Conservation (phyloP, 2,329 filamentous ascomycete genomes). For the Microascus cirrosus region DNA sequence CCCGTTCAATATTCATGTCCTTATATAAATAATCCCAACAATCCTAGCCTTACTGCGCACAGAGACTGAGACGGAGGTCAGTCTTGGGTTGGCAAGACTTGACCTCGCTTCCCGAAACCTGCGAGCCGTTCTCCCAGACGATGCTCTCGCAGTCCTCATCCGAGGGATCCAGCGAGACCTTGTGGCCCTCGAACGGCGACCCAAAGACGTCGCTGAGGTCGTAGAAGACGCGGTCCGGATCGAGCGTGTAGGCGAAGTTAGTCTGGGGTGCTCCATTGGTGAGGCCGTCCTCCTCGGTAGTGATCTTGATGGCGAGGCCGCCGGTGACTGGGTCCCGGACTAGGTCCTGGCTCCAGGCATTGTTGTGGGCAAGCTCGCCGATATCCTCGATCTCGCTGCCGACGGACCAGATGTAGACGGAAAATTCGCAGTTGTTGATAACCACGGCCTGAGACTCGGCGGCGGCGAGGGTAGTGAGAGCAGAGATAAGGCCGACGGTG, state of each 20-base stretch:
- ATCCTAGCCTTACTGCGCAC: too few relatives aligned
- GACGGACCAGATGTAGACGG: slow-evolving; percentile 27
- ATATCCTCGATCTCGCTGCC: slow-evolving; percentile 10
- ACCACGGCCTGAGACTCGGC: slow-evolving; percentile 20
- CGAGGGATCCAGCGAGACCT: slow-evolving; percentile 10
- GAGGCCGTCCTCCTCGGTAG: slow-evolving; percentile 20
- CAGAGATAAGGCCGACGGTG: neutral
- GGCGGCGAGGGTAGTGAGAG: slow-evolving; percentile 13
- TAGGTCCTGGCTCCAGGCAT: slow-evolving; percentile 21
- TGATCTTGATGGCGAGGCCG: slow-evolving; percentile 26
- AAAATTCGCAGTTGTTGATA: slow-evolving; percentile 21
- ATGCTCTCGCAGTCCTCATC: neutral
- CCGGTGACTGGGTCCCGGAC: slow-evolving; percentile 22
- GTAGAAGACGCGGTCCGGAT: slow-evolving; percentile 22
- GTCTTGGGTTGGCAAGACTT: neutral
- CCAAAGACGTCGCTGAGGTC: slow-evolving; percentile 28
- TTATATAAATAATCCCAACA: too few relatives aligned
- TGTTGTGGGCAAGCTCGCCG: slow-evolving; percentile 8
- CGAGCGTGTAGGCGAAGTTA: slow-evolving; percentile 26
- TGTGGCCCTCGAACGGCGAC: slow-evolving; percentile 21
- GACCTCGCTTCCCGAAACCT: neutral
- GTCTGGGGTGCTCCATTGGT: slow-evolving; percentile 26
- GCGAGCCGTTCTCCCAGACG: neutral
- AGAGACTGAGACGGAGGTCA: neutral
- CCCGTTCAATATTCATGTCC: too few relatives aligned